phyloP scores from a whole-genome alignment of 2,329 filamentous ascomycete genomes.

The Claviceps monticola region DNA sequence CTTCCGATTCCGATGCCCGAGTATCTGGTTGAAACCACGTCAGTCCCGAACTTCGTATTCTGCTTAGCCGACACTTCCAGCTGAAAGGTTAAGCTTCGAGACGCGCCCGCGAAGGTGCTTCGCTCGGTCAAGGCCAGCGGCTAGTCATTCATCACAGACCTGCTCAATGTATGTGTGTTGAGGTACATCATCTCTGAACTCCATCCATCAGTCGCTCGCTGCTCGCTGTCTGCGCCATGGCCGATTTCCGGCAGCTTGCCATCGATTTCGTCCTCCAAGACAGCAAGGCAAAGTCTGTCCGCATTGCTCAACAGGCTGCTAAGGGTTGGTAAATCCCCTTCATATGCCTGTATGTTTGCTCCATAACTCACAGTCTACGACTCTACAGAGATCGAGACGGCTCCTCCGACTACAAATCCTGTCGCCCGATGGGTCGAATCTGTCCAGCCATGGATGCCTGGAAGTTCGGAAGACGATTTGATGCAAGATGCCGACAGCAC shows the following conservation, averaged over 20 bases:
- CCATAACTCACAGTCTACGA: slow-evolving; percentile 11
- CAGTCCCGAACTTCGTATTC: not conserved
- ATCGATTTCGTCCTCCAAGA: slow-evolving; percentile 41
- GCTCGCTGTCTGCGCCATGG: slow-evolving; percentile 22
- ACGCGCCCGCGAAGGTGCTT: no score
- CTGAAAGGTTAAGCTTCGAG: not conserved
- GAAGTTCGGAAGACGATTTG: slow-evolving; percentile 23
- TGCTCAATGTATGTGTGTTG: no score
- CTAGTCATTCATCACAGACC: not conserved
- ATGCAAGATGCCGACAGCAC: slow-evolving; percentile 24
- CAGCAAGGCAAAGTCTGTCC: slow-evolving; percentile 25
- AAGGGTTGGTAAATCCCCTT: slow-evolving; percentile 16
- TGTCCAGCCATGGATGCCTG: slow-evolving; percentile 40
- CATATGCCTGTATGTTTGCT: not conserved
- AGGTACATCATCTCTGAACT: not conserved
- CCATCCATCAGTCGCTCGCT: not conserved
- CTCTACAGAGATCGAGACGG: slow-evolving; percentile 28
- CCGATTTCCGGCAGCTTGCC: slow-evolving; percentile 37
- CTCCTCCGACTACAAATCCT: slow-evolving; percentile 28
- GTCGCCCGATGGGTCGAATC: slow-evolving; percentile 42
- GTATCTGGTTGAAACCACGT: not conserved
- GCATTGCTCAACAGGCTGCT: slow-evolving; percentile 32
- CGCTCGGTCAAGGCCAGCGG: not conserved
- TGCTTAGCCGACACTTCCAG: not conserved
- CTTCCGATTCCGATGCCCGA: not conserved